A percentile compares a stretch with the other conserved stretches of the same genome.
Evolutionary conservation across 352 stramenopile genomes (phyloP).

Genomic region (Phytophthora tentaculata): DNA sequence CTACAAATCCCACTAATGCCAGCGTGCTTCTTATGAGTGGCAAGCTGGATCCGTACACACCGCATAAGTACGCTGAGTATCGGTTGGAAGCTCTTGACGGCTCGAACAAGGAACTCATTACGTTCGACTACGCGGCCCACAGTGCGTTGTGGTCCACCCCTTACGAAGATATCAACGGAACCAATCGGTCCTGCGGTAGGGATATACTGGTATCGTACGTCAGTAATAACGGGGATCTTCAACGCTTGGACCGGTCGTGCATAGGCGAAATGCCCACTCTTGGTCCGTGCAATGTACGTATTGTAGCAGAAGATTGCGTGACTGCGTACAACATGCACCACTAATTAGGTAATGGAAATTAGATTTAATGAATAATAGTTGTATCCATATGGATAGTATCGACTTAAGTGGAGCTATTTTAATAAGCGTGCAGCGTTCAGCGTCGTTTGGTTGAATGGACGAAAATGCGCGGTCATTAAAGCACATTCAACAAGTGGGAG

Average conservation of each 20-base stretch:
- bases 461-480: no score
- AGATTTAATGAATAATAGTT: no score
- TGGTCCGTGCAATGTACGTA: no score
- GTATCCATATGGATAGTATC: no score
- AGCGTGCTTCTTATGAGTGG: constrained; percentile 58
- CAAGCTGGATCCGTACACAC: constrained; percentile 58
- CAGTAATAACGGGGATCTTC: constrained; percentile 35
- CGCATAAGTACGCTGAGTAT: constrained; percentile 55
- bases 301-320: no score
- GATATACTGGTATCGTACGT: constrained; percentile 52
- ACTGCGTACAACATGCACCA: no score
- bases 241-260: constrained; percentile 45
- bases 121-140: background rate
- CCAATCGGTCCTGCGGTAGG: constrained; percentile 52
- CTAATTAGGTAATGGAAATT: no score
- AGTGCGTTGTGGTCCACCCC: background rate
- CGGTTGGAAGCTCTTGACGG: constrained; percentile 40
- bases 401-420: no score
- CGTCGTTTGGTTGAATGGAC: no score
- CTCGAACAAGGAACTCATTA: constrained; percentile 32
- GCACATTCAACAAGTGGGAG: no score
- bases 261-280: constrained; percentile 32
- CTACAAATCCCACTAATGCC: constrained; percentile 24
- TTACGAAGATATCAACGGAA: constrained; percentile 15
- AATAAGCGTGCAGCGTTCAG: no score